phyloP scores from a whole-genome alignment of 805 yeast genomes.

The Ogataea paraovalis region DNA sequence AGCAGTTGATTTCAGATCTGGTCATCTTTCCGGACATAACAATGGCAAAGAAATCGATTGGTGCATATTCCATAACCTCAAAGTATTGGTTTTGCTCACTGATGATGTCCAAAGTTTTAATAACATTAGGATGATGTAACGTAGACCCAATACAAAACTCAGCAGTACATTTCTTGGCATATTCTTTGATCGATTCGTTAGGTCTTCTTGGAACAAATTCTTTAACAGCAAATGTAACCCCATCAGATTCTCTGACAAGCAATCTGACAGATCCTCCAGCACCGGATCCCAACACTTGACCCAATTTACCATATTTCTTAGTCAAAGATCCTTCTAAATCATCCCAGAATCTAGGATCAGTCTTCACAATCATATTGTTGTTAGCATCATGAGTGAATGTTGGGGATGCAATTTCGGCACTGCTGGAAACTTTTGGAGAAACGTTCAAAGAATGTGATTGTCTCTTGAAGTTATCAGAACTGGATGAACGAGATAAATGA shows the following conservation, averaged over 20 bases:
- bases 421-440: constrained; percentile 19
- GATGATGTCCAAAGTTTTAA: constrained; percentile 72
- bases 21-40: constrained; percentile 85
- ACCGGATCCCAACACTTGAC: constrained; percentile 76
- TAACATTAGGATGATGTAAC: constrained; percentile 74
- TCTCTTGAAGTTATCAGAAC: constrained; percentile 5
- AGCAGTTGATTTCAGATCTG: constrained; percentile 77
- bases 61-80: constrained; percentile 85
- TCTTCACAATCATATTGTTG: constrained; percentile 37
- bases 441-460: constrained; percentile 20
- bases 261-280: constrained; percentile 86
- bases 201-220: constrained; percentile 72
- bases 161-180: constrained; percentile 84
- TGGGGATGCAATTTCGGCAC: constrained; percentile 26
- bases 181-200: constrained; percentile 68
- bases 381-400: constrained; percentile 37
- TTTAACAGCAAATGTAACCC: constrained; percentile 75
- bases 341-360: constrained; percentile 37
- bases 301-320: constrained; percentile 67
- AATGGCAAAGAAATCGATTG: constrained; percentile 78
- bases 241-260: constrained; percentile 63
- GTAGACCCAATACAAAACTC: constrained; percentile 85
- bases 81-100: constrained; percentile 66
- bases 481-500: constrained; percentile 8
- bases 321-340: constrained; percentile 51